These are phyloP conservation scores for Xylaria castorea DNA, from an alignment of 495 filamentous ascomycete species.

Conservation along the genomic window DNA sequence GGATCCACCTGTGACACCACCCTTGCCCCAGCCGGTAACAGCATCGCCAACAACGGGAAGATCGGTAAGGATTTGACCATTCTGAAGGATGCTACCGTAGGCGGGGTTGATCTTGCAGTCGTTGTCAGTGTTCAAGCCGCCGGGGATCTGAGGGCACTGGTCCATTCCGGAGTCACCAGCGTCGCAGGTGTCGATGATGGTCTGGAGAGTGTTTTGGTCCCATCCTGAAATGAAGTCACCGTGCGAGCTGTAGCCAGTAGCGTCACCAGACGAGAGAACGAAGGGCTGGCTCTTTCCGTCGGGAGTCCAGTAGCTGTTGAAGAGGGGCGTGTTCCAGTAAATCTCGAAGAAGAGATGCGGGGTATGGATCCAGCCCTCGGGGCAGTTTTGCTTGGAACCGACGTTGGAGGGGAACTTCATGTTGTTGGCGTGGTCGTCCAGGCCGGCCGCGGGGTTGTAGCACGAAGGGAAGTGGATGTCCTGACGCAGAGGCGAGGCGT, in stretches of 20 bases:
- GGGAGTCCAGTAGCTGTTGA: constrained; percentile 62
- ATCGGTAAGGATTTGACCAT: constrained; percentile 39
- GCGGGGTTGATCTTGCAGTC: constrained; percentile 57
- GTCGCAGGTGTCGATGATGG: constrained; percentile 67
- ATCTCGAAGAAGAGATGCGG: constrained; percentile 74
- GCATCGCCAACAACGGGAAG: constrained; percentile 66
- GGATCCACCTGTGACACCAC: constrained; percentile 39
- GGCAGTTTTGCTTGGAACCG: constrained; percentile 64
- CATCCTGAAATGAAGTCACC: constrained; percentile 79
- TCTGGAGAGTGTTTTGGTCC: constrained; percentile 66
- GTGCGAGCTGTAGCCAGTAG: constrained; percentile 65
- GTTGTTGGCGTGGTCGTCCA: constrained; percentile 57
- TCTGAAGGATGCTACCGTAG: constrained; percentile 42
- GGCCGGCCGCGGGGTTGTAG: constrained; percentile 65
- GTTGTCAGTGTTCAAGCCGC: constrained; percentile 47
- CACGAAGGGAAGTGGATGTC: constrained; percentile 62
- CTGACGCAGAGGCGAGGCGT: constrained; percentile 61
- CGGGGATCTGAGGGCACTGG: constrained; percentile 59
- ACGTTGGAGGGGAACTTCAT: constrained; percentile 59
- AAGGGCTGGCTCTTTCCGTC: constrained; percentile 66
- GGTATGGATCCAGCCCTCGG: constrained; percentile 61
- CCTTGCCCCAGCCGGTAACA: constrained; percentile 48
- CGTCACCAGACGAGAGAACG: constrained; percentile 67
- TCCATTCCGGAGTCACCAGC: constrained; percentile 58
- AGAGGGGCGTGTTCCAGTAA: constrained; percentile 65